phyloP scores from a whole-genome alignment of 73 alveolate genomes.

The Loxodes magnus region DNA sequence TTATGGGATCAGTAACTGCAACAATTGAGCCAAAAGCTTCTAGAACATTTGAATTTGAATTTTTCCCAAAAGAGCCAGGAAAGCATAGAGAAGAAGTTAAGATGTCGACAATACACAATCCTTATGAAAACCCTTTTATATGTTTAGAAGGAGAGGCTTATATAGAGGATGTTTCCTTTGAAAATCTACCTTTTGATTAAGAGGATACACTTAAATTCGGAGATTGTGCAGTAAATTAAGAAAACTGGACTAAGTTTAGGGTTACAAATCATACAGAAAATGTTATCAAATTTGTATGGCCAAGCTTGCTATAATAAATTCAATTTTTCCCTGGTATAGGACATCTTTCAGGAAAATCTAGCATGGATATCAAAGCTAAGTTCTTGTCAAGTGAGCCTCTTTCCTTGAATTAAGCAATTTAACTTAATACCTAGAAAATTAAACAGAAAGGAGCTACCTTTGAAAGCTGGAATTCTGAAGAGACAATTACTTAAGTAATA shows the following conservation, averaged over 20 bases:
- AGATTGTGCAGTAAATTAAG: constrained; percentile 80
- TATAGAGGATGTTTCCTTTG: constrained; percentile 86
- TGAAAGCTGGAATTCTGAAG: constrained; percentile 94
- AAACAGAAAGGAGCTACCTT: constrained; percentile 59
- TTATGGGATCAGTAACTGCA: constrained; percentile 75
- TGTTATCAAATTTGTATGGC: constrained; percentile 80
- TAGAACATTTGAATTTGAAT: constrained; percentile 81
- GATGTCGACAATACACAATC: constrained; percentile 87
- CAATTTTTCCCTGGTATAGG: constrained; percentile 89
- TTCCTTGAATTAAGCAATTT: constrained; percentile 64
- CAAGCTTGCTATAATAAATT: constrained; percentile 71
- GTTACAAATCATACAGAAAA: constrained; percentile 76
- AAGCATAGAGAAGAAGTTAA: constrained; percentile 65
- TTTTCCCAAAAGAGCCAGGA: constrained; percentile 73
- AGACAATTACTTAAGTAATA: constrained; percentile 74
- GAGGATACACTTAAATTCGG: constrained; percentile 90
- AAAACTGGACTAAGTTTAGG: constrained; percentile 54
- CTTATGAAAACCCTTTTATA: constrained; percentile 90
- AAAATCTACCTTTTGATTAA: constrained; percentile 74
- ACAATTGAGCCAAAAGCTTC: constrained; percentile 89
- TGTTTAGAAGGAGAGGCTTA: constrained; percentile 90
- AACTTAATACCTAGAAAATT: constrained; percentile 69
- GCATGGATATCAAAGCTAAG: constrained; percentile 67
- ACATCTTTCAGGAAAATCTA: constrained; percentile 71
- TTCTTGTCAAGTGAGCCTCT: constrained; percentile 74